Conservation (phyloP, 2,329 filamentous ascomycete species). For the Aspergillus novofumigatus region DNA sequence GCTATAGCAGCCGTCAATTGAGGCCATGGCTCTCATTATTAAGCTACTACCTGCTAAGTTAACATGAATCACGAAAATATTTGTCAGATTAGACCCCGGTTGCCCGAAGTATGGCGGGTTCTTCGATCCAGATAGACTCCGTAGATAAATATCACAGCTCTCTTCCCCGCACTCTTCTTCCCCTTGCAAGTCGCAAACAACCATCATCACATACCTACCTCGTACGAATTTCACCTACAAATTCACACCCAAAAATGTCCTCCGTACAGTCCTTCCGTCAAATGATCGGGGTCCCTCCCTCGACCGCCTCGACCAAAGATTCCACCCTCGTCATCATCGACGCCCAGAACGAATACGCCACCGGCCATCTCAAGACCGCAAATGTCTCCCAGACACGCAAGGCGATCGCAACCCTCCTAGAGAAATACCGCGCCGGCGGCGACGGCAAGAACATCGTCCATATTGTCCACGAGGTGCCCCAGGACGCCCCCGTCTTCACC, state of each 20-base stretch:
- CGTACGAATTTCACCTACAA: neutral
- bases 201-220: neutral
- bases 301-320: constrained; percentile 55
- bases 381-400: constrained; percentile 53
- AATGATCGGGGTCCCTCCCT: constrained; percentile 52
- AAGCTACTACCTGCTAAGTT: too few species aligned
- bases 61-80: neutral
- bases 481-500: constrained; percentile 64
- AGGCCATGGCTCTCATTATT: too few species aligned
- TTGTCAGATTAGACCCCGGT: neutral
- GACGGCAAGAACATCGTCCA: constrained; percentile 53
- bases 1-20: too few species aligned
- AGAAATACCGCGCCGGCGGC: constrained; percentile 55
- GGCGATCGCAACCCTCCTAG: constrained; percentile 54
- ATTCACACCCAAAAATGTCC: constrained; percentile 7
- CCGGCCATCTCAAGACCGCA: constrained; percentile 53
- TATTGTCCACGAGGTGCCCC: constrained; percentile 56
- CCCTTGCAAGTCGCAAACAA: neutral
- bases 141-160: neutral
- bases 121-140: too few species aligned
- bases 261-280: constrained; percentile 42
- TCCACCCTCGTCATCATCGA: constrained; percentile 65
- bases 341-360: constrained; percentile 63
- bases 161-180: neutral
- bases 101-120: neutral